These are phyloP conservation scores for Fusarium nodosum DNA, from an alignment of 2,329 filamentous ascomycete species.

Conservation along the genomic window DNA sequence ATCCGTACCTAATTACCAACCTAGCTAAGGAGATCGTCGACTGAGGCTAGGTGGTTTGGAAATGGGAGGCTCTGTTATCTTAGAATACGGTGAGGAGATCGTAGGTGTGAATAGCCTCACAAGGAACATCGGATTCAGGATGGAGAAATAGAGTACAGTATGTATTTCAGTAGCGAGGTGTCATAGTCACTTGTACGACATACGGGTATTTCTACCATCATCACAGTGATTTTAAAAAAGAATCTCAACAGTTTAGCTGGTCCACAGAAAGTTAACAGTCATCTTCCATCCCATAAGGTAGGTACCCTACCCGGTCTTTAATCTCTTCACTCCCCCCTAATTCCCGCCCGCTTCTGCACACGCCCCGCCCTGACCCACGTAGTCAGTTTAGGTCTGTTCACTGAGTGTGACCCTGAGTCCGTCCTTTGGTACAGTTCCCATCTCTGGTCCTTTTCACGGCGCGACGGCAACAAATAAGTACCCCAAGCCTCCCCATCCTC, in stretches of 20 bases:
- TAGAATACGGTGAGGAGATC: conserved; percentile 5
- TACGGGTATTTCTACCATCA: not conserved
- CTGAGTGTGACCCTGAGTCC: conserved; percentile 27
- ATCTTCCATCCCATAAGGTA: conserved; percentile 14
- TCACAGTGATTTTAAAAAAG: not conserved
- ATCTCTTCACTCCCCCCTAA: conserved; percentile 42
- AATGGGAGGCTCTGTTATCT: not conserved
- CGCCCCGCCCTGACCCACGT: conserved; percentile 37
- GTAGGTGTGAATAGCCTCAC: not conserved
- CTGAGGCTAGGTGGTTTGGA: conserved; percentile 10
- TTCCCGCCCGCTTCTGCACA: conserved; percentile 39
- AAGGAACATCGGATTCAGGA: not conserved
- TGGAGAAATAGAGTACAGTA: not conserved
- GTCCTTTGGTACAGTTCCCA: conserved; percentile 5
- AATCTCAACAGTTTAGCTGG: conserved; percentile 3
- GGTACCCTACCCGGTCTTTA: conserved; percentile 24
- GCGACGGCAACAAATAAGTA: conserved; percentile 58
- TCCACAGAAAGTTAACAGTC: conserved; percentile 11
- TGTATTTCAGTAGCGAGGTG: not conserved
- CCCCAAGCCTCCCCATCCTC: conserved; percentile 54
- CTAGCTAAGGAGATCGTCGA: conserved; percentile 23
- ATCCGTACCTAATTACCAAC: conserved; percentile 1
- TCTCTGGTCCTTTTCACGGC: conserved; percentile 27
- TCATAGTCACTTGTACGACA: not conserved
- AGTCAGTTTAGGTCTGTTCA: conserved; percentile 29